Base-by-base conservation (phyloP, 2,329 filamentous ascomycete species). In the Aspergillus thermomutatus region DNA sequence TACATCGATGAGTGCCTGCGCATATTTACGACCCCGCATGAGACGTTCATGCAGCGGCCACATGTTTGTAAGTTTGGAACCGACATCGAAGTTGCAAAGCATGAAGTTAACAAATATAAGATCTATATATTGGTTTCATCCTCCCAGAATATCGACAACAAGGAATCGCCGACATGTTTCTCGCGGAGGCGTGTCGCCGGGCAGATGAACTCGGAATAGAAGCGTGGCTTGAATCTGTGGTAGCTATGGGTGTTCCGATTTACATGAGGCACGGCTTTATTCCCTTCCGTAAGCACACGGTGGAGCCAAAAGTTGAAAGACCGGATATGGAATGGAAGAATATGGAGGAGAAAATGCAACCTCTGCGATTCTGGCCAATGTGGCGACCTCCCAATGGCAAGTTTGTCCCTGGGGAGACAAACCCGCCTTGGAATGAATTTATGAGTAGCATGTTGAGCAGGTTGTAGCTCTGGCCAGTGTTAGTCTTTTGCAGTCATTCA, bases 281-380 rank as follows among this genome's bases (percentile, higher is more conserved):
- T 19, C 49, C 53, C 10, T 52, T 40, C 19, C 27, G 41, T 1
- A 40, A 52, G 26, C 45, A 41, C 25, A 19, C 11, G 11, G 28
- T 31, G 14, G 14, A 51, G 49, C 27, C 40, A 1, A n/a, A 11
- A 17, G 27, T 8, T 23, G 28, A 51, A 3, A 47, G 17, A 28
- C 21, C 28, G 1, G 53, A 55, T 28, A 21, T 41, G 5, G 49
- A 49, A 25, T 55, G 53, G 53, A 27, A 23, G 28, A 27, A 43
- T 5, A 55, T 55, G 53, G 53, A 55, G 52, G 17, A 23, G 17
- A 52, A 55, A 25, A 55, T 55, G 49, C 49, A 54, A 49, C 53
- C 53, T 23, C 27, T 52, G 41, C 43, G 41, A 2, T 52, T 52
- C 21, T 55, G 49, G 53, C 53, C 53, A 5, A 55, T 52, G 53